phyloP scores from a whole-genome alignment of 108 stramenopile genomes.

The Nitzschia palea region DNA sequence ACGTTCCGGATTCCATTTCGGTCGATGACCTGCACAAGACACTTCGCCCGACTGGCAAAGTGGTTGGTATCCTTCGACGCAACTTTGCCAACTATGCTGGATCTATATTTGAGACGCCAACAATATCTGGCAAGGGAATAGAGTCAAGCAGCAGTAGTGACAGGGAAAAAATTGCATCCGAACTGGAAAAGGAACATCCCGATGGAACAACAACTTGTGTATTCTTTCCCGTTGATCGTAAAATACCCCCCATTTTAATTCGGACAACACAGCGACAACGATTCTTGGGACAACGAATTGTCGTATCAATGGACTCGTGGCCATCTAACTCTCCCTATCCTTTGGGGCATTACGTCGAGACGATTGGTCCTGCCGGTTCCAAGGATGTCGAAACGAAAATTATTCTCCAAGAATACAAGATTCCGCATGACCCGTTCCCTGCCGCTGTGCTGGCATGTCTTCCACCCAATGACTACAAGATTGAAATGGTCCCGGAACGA shows the following conservation, averaged over 20 bases:
- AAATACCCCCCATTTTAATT: slow-evolving; percentile 80
- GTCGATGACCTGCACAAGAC: slow-evolving; percentile 27
- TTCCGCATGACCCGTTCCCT: slow-evolving; percentile 95
- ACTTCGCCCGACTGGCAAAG: slow-evolving; percentile 74
- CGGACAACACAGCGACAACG: slow-evolving; percentile 78
- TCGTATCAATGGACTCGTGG: slow-evolving; percentile 93
- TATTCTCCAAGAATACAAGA: slow-evolving; percentile 91
- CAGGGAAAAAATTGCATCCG: slow-evolving; percentile 77
- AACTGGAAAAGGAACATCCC: slow-evolving; percentile 69
- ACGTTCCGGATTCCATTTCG: slow-evolving; percentile 53
- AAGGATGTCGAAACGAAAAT: slow-evolving; percentile 97
- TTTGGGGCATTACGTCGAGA: slow-evolving; percentile 91
- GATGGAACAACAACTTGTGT: slow-evolving; percentile 82
- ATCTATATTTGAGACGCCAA: slow-evolving; percentile 52
- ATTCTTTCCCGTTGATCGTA: slow-evolving; percentile 91
- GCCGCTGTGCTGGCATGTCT: slow-evolving; percentile 95
- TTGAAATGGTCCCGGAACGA: slow-evolving; percentile 80
- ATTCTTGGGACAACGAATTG: slow-evolving; percentile 74
- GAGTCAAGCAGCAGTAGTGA: slow-evolving; percentile 31
- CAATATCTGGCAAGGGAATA: background rate
- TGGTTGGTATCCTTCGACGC: slow-evolving; percentile 87
- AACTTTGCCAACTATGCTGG: slow-evolving; percentile 78
- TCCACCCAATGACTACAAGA: slow-evolving; percentile 91
- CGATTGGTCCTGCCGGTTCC: slow-evolving; percentile 86
- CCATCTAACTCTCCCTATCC: slow-evolving; percentile 85